Evolutionary conservation across 345 rosid species (phyloP).

Genomic region (Geranium rotundifolium): DNA sequence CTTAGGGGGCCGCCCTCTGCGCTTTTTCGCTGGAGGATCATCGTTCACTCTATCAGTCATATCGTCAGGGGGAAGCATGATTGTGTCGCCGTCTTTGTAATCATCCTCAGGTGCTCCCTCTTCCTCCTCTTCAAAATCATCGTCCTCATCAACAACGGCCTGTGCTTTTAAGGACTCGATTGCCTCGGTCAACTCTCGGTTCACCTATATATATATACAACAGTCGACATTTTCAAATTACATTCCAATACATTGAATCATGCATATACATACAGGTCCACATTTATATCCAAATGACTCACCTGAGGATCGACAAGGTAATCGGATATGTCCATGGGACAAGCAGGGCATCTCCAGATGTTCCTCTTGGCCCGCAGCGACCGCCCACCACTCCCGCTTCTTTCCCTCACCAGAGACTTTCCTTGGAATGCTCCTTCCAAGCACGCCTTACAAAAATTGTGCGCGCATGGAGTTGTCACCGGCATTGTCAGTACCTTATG

Average conservation of each 20-base stretch:
- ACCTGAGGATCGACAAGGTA: constrained; percentile 51
- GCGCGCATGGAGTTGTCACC: constrained; percentile 61
- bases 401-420: constrained; percentile 23
- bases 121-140: background rate
- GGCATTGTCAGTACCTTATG: constrained; percentile 45
- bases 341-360: constrained; percentile 46
- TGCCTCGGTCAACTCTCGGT: background rate
- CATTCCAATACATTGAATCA: no score
- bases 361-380: constrained; percentile 43
- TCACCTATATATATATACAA: background rate
- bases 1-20: no score
- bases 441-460: constrained; percentile 62
- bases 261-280: no score
- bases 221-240: no score
- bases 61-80: background rate
- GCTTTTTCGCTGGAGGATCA: no score
- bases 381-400: constrained; percentile 34
- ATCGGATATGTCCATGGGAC: constrained; percentile 48
- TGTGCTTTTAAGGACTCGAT: background rate
- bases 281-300: no score
- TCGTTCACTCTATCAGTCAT: no score
- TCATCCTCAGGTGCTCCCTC: background rate
- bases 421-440: constrained; percentile 43
- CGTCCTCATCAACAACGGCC: background rate
- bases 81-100: background rate